Conservation (phyloP, 305 asterid genomes). For the Withania somnifera region DNA sequence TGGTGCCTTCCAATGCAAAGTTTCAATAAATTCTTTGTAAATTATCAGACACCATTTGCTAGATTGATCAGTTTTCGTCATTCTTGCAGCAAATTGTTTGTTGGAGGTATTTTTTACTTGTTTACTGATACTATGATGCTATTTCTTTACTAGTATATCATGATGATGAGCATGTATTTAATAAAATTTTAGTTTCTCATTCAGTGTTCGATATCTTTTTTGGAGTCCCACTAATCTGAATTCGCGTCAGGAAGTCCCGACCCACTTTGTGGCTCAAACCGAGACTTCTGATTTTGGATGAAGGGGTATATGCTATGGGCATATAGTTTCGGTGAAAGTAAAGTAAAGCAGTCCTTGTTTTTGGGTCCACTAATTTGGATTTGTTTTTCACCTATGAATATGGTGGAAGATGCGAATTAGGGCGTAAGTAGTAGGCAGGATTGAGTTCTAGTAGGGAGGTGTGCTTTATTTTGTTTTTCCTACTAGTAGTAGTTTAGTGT, state of each 20-base stretch:
- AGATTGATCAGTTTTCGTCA: slow-evolving; percentile 15
- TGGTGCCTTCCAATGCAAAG: slow-evolving; percentile 13
- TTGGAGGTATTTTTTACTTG: slow-evolving; percentile 36
- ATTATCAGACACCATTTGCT: slow-evolving; percentile 3
- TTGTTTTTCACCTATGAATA: too few species aligned
- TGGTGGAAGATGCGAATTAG: too few species aligned
- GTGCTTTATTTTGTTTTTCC: too few species aligned
- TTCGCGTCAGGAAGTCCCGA: too few species aligned
- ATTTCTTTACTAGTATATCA: background rate
- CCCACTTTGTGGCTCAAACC: too few species aligned
- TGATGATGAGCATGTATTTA: background rate
- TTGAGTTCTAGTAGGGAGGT: too few species aligned
- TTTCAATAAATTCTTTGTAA: slow-evolving; percentile 4
- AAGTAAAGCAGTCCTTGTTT: too few species aligned
- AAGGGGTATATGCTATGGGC: background rate
- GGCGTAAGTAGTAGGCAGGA: too few species aligned
- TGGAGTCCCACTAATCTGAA: background rate
- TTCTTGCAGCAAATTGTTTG: slow-evolving; percentile 29
- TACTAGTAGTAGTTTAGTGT: too few species aligned
- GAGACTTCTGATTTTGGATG: background rate
- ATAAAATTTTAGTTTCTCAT: background rate
- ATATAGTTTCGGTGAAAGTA: background rate
- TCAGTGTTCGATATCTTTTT: background rate
- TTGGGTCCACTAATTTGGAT: too few species aligned
- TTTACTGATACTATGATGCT: background rate